phyloP scores from a whole-genome alignment of 2,329 filamentous ascomycete genomes.

The Bipolaris sorokiniana region DNA sequence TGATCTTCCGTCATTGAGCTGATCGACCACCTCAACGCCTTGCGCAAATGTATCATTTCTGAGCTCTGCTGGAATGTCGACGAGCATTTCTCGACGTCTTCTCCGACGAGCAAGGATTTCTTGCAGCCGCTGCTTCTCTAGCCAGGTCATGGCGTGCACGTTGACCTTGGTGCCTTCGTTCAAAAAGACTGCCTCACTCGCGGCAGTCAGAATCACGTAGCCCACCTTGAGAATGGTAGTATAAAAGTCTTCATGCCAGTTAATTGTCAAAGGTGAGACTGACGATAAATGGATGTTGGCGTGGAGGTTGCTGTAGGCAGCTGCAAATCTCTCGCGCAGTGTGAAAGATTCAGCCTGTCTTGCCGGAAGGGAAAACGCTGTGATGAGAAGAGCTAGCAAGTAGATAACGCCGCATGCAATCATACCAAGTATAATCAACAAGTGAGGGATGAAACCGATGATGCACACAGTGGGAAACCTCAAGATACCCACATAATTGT shows the following conservation, averaged over 20 bases:
- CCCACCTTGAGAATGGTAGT: slow-evolving; percentile 85
- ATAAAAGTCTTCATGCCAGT: slow-evolving; percentile 93
- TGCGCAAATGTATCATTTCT: slow-evolving; percentile 50
- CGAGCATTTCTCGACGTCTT: slow-evolving; percentile 46
- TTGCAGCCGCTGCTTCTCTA: slow-evolving; percentile 83
- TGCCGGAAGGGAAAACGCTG: slow-evolving; percentile 69
- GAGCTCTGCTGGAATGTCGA: slow-evolving; percentile 52
- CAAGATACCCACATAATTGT: slow-evolving; percentile 69
- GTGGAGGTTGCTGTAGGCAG: slow-evolving; percentile 88
- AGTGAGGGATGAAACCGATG: slow-evolving; percentile 90
- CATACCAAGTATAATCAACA: slow-evolving; percentile 85
- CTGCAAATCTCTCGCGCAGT: slow-evolving; percentile 65
- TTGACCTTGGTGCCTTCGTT: slow-evolving; percentile 84
- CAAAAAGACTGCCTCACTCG: slow-evolving; percentile 92
- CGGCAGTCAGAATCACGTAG: slow-evolving; percentile 87
- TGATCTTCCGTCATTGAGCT: slow-evolving; percentile 46
- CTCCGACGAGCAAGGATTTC: slow-evolving; percentile 68
- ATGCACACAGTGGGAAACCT: slow-evolving; percentile 94
- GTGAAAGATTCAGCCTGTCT: slow-evolving; percentile 54
- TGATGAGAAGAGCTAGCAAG: slow-evolving; percentile 73
- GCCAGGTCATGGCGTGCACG: slow-evolving; percentile 80
- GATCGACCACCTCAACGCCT: slow-evolving; percentile 41
- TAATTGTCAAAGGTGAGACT: slow-evolving; percentile 70
- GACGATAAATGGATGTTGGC: slow-evolving; percentile 83
- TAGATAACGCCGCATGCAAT: slow-evolving; percentile 79